Conservation (phyloP, 2,329 filamentous ascomycete species). For the Neoscytalidium dimidiatum region DNA sequence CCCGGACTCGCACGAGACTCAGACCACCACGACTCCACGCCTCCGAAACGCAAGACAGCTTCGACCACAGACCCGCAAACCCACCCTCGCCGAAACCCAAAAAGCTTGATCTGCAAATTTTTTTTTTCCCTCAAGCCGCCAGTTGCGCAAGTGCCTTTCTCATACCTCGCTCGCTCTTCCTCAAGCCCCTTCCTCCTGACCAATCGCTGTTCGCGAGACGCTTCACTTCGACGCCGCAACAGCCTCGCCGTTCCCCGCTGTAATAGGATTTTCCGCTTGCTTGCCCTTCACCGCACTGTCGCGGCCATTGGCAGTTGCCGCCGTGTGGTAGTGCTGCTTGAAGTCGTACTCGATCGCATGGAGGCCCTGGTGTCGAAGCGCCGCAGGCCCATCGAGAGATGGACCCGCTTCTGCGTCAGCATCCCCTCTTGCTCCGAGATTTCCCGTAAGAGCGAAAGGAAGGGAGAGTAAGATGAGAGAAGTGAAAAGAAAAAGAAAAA, state of each 20-base stretch:
- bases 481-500: not conserved
- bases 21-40: conserved; percentile 1
- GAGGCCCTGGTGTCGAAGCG: conserved; percentile 22
- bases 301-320: not conserved
- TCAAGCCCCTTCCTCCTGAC: not conserved
- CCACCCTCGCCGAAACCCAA: not conserved
- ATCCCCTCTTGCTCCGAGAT: not conserved
- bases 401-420: conserved; percentile 1
- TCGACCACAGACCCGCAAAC: not conserved
- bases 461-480: not conserved
- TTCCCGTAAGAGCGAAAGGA: not conserved
- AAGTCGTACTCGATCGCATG: conserved; percentile 36
- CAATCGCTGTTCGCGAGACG: not conserved
- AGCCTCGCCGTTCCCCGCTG: not conserved
- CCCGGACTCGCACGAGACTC: conserved; percentile 4
- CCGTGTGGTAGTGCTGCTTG: conserved; percentile 33
- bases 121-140: not conserved
- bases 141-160: not conserved
- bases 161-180: not conserved
- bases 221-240: not conserved
- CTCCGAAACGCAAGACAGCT: not conserved
- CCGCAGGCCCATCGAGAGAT: not conserved
- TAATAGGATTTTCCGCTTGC: not conserved
- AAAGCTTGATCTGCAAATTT: conserved; percentile 4
- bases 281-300: not conserved